Base-by-base conservation (phyloP, 129 eudicot genomes). In the Pittosporum tobira region DNA sequence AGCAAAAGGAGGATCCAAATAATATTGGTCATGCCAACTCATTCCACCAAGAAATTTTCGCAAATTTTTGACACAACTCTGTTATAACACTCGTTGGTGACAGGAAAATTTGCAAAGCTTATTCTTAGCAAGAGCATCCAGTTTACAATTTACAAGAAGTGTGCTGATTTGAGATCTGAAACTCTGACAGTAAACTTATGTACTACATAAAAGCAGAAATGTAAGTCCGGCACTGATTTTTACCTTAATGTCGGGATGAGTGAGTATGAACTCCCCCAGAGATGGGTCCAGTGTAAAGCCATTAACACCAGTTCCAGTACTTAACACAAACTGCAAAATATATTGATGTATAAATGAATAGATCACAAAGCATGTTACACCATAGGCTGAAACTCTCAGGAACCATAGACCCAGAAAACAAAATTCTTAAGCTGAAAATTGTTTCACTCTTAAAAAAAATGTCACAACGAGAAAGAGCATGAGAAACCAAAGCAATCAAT, bases 231-330 rank as follows among this genome's bases (percentile, higher is more conserved):
- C 59, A 31, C 38, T 21, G 6, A 27, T 11, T 27, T 59, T 53
- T n/a, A 83, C 99, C 99, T 84, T 91, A 52, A 91, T 91, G 75
- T 87, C 88, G 6, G 99, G 81, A 68, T 91, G 96, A 62, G 99
- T 91, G 46, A 91, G 81, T 57, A 91, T 87, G 73, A 91, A 91
- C 75, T 91, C 99, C 34, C 99, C 99, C 58, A 91, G 75, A 51
- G 99, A 91, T 56, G 99, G 99, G 70, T 91, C 99, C 59, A 91
- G 96, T 27, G 99, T 91, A 73, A 91, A 91, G 20, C 99, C 99
- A 74, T 91, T 91, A 51, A 91, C 96, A 50, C 99, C 99, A 46
- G 62, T 46, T 61, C 99, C 99, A 45, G 96, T 81, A 73, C 99
- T 91, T 59, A 91, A 53, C 24, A 91, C 99, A 72, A 91, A 69